Conservation (phyloP, 2,329 filamentous ascomycete genomes). For the Leptographium radiaticola region DNA sequence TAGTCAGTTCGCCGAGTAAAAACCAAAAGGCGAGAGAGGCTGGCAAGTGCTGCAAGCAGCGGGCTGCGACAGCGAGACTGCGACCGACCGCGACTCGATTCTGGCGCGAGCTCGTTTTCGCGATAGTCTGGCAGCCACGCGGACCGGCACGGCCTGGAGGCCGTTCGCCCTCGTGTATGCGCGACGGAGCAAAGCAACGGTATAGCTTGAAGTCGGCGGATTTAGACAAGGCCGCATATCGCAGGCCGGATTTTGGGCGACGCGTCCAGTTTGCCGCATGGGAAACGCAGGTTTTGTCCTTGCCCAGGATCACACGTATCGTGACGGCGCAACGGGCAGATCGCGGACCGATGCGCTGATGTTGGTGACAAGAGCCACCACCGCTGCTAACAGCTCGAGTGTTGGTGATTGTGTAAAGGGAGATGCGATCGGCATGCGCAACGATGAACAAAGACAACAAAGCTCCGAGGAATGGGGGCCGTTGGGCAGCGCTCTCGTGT, state of each 20-base stretch:
- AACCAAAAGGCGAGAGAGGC: not conserved
- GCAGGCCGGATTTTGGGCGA: no score
- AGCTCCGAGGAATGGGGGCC: not conserved
- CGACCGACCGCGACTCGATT: not conserved
- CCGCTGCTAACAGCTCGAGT: no score
- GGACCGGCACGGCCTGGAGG: not conserved
- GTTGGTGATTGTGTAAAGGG: no score
- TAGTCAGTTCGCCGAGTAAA: not conserved
- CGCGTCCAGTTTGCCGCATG: no score
- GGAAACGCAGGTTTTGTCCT: no score
- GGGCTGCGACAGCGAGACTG: not conserved
- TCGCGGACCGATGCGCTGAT: not conserved
- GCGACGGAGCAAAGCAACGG: no score
- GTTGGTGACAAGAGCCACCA: no score
- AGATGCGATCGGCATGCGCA: no score
- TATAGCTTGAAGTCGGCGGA: no score
- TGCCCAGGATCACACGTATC: no score
- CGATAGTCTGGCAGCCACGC: not conserved
- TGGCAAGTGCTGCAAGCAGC: not conserved
- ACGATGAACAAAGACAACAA: not conserved
- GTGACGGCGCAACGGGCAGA: no score
- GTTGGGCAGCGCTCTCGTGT: no score
- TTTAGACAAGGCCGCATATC: not conserved
- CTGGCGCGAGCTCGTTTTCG: not conserved
- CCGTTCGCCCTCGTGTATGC: not conserved